These are phyloP conservation scores for Discostella stelligeroides DNA, from an alignment of 108 stramenopile species.

Conservation along the genomic window DNA sequence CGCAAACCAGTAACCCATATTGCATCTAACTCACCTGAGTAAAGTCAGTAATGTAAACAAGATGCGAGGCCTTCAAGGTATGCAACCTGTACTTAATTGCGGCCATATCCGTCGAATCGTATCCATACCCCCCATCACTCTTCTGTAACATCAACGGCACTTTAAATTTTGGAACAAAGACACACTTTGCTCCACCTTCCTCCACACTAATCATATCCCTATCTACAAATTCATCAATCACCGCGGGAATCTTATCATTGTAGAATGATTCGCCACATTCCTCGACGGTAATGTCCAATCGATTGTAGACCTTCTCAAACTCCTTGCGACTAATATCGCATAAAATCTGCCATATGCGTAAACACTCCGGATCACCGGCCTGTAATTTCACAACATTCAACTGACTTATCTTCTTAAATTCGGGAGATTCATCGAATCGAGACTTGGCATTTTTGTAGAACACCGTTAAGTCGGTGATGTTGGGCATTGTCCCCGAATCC, in stretches of 20 bases:
- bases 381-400: constrained; percentile 96
- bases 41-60: constrained; percentile 97
- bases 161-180: constrained; percentile 85
- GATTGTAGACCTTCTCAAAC: constrained; percentile 97
- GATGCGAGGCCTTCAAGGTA: constrained; percentile 77
- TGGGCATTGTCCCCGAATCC: constrained; percentile 53
- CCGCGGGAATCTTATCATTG: constrained; percentile 95
- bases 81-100: constrained; percentile 94
- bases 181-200: constrained; percentile 94
- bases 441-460: constrained; percentile 98
- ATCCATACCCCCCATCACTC: constrained; percentile 98
- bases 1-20: too few species aligned
- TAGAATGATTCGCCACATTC: constrained; percentile 99
- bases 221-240: constrained; percentile 88
- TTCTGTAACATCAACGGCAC: constrained; percentile 98
- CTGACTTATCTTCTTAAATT: constrained; percentile 94
- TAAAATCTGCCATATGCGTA: constrained; percentile 91
- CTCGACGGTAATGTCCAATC: constrained; percentile 90
- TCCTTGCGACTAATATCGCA: constrained; percentile 93
- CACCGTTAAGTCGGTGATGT: constrained; percentile 94
- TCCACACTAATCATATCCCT: constrained; percentile 71
- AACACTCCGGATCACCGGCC: constrained; percentile 91
- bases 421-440: constrained; percentile 91
- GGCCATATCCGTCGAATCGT: constrained; percentile 99
- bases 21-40: constrained; percentile 49